Percentiles rank a stretch among this genome's conserved stretches.
Conservation (phyloP, 805 yeast genomes). For the Metschnikowia chrysomelidarum region DNA sequence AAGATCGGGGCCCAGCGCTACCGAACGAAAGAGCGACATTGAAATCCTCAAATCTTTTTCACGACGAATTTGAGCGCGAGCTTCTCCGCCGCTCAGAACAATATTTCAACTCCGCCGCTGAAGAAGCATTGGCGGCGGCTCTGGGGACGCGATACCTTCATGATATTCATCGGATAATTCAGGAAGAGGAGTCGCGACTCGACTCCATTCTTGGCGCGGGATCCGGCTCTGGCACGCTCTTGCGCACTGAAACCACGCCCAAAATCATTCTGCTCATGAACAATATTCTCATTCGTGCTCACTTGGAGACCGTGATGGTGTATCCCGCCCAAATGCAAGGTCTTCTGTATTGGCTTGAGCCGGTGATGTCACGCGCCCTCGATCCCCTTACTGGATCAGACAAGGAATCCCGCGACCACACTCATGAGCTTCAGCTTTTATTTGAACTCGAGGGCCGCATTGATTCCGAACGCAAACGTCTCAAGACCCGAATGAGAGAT, state of each 20-base stretch:
- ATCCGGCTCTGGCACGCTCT: slow-evolving; percentile 3
- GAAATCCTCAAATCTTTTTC: slow-evolving; percentile 63
- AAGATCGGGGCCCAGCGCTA: slow-evolving; percentile 24
- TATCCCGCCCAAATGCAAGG: slow-evolving; percentile 52
- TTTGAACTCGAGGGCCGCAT: slow-evolving; percentile 53
- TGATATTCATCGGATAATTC: slow-evolving; percentile 50
- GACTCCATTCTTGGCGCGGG: slow-evolving; percentile 43
- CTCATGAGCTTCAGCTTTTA: slow-evolving; percentile 43
- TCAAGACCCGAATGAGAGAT: slow-evolving; percentile 48
- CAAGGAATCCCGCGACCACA: slow-evolving; percentile 17
- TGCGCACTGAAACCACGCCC: slow-evolving; percentile 43
- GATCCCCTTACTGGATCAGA: not conserved
- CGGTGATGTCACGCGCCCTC: slow-evolving; percentile 28
- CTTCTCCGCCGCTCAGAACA: slow-evolving; percentile 53
- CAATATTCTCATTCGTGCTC: slow-evolving; percentile 54
- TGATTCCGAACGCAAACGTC: slow-evolving; percentile 48
- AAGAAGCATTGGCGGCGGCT: slow-evolving; percentile 39
- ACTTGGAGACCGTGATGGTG: slow-evolving; percentile 53
- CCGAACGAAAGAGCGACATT: slow-evolving; percentile 23
- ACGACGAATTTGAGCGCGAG: slow-evolving; percentile 62
- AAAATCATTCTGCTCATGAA: slow-evolving; percentile 57
- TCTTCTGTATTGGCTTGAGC: slow-evolving; percentile 52
- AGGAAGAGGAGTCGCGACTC: slow-evolving; percentile 60
- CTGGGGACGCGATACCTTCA: slow-evolving; percentile 55
- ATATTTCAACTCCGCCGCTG: slow-evolving; percentile 51